Conservation (phyloP, 257 asterid species). For the Verbascum thapsus region DNA sequence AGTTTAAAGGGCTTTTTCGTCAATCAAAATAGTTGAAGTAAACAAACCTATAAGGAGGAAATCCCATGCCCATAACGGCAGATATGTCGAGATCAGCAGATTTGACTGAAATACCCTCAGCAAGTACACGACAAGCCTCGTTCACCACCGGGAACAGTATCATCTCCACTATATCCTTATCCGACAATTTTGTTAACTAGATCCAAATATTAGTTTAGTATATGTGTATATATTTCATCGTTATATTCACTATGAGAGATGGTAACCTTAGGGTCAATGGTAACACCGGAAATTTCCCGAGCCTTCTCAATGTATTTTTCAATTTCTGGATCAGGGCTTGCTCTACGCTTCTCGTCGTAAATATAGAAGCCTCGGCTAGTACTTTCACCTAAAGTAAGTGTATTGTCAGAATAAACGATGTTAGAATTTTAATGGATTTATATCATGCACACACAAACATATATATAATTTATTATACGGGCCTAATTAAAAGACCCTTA, state of each 20-base stretch:
- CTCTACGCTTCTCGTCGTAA: slow-evolving; percentile 80
- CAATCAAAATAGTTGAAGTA: background rate
- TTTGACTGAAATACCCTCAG: slow-evolving; percentile 85
- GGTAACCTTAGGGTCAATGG: slow-evolving; percentile 78
- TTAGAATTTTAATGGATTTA: too few species aligned
- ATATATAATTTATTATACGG: too few species aligned
- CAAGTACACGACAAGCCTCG: slow-evolving; percentile 93
- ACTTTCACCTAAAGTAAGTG: slow-evolving; percentile 64
- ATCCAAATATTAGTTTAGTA: background rate
- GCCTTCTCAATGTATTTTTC: slow-evolving; percentile 77
- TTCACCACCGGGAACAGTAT: slow-evolving; percentile 91
- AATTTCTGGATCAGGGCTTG: slow-evolving; percentile 89
- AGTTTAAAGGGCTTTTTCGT: background rate
- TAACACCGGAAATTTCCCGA: slow-evolving; percentile 74
- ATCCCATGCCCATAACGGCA: slow-evolving; percentile 96
- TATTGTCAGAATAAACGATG: slow-evolving; percentile 16
- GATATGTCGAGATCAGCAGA: slow-evolving; percentile 95
- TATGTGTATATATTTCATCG: too few species aligned
- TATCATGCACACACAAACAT: too few species aligned
- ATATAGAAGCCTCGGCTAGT: slow-evolving; percentile 75
- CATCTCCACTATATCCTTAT: slow-evolving; percentile 94
- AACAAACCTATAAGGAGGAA: slow-evolving; percentile 88
- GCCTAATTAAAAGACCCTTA: too few species aligned
- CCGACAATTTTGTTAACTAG: slow-evolving; percentile 66
- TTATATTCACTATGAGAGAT: slow-evolving; percentile 12